Evolutionary conservation across 2,329 filamentous ascomycete genomes (phyloP), one percentile per base, ranked within the genome.

Genomic region (Pseudogymnoascus sp.): DNA sequence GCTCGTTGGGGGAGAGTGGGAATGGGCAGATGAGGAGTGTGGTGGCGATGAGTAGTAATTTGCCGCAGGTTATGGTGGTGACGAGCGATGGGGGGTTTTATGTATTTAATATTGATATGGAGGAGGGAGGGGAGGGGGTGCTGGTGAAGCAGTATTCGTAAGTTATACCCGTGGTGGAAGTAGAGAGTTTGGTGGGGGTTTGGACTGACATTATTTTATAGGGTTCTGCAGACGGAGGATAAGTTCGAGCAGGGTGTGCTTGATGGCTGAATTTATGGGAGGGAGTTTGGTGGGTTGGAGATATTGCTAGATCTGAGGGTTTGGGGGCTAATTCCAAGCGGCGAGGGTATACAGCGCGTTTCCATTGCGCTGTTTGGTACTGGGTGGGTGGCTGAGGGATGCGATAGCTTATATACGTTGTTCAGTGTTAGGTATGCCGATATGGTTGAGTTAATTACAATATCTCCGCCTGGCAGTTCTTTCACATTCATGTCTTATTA

Each of bases 21-120:
- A n/a, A 16, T n/a, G 79, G 82, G 0, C 87, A 90, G 0, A 76
- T 96, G 42, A 83, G 90, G 68, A 96, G 91, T 68, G 93, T 99
- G n/a, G 95, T 99, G 46, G 93, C 95, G 7, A 96, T 99, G 88
- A 96, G 91, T 73, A 95, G 88, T 71, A 96, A 88, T 73, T 93
- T 90, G 25, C 95, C 95, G 0, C 93, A 97, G 71, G 90, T 99
- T 59, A 97, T 99, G 93, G 91, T 97, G 0, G 93, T 97, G 12
- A 99, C 95, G 0, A 97, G 89, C 69, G 95, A 99, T 73, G 95
- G 95, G 8, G 88, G 88, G 23, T 97, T 97, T 72, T 96, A 95
- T 70, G 89, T 97, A 31, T 99, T 93, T 76, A 93, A 91, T 68
- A 92, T 99, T 62, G 93, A 99, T 74, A 85, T 99, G 79, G 93